Percentiles rank a stretch among this genome's conserved stretches.
Conservation (phyloP, 345 rosid species). For the Eucalyptus pauciflora region DNA sequence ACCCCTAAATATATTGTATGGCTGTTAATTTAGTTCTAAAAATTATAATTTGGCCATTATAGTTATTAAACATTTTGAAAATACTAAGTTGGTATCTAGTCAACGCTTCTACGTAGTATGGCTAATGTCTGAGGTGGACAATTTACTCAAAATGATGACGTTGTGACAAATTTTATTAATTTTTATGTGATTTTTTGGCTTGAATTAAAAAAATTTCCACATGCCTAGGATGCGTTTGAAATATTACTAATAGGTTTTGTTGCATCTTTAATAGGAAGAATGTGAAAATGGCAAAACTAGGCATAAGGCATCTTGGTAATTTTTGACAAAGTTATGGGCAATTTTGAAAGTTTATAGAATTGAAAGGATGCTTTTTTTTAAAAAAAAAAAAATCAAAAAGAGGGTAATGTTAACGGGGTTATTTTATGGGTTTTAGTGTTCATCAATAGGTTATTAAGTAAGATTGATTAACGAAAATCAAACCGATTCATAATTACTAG, state of each 20-base stretch:
- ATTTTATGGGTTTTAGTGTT: background rate
- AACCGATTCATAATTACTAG: background rate
- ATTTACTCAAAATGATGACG: rapidly evolving
- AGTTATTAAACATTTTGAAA: too few species aligned
- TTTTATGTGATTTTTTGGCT: background rate
- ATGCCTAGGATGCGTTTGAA: background rate
- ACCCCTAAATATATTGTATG: rapidly evolving
- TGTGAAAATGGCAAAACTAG: background rate
- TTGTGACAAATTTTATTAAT: background rate
- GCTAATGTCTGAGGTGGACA: rapidly evolving
- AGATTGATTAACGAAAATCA: background rate
- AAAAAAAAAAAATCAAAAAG: rapidly evolving
- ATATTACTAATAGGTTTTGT: background rate
- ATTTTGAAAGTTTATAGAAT: background rate
- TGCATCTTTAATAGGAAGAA: background rate
- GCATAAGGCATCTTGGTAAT: background rate
- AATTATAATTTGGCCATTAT: background rate
- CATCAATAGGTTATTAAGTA: background rate
- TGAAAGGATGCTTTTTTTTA: background rate
- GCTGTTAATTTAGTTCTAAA: rapidly evolving
- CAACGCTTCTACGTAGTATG: rapidly evolving
- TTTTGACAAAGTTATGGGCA: background rate
- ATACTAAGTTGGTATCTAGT: background rate
- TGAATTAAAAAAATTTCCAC: background rate
- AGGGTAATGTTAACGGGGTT: background rate